Evolutionary conservation across 306 rosid species (phyloP), one percentile per base, ranked within the genome.

Genomic region (Bauhinia variegata): DNA sequence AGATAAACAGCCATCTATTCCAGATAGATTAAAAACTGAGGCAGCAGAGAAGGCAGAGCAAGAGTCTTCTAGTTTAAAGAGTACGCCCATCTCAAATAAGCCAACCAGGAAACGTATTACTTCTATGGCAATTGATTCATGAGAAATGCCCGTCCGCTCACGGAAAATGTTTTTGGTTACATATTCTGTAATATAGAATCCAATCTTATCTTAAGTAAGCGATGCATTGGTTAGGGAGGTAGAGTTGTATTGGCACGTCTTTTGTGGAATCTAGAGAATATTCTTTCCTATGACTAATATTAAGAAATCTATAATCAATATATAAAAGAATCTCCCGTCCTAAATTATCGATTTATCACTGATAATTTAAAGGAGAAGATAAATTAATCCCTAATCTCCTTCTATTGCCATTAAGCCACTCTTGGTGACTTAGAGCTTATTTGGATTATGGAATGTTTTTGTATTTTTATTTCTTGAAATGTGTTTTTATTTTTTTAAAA

Each of bases 91-190:
- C 62, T 54, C 67, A 61, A 78, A 73, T 15, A 78, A 73, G 75
- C 63, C 79, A 67, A 68, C 83, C 52, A 78, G 16, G 75, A 78
- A 54, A 68, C 83, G 79, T 36, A 78, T 78, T 48, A 73, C 78
- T 54, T 78, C 82, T 11, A 54, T 67, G 6, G 72, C 79, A 38
- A 67, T 78, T 48, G 72, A 73, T 61, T 75, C 75, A 32, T 78
- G 57, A 60, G 11, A 65, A 66, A 17, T 66, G 42, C 30, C 55
- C 15, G 71, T 71, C 60, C 7, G 63, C 67, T 54, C 60, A 67
- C 61, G 72, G 11, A 16, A 47, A n/a, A 23, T 60, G 60, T 47
- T 71, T 47, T 30, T 4, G 39, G 51, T 50, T 23, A 52, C 64
- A 63, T 46, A 33, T 57, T 65, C 18, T 59, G 78, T 72, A 66